Conservation (phyloP, 495 filamentous ascomycete genomes). For the Hypoxylon cercidicola region DNA sequence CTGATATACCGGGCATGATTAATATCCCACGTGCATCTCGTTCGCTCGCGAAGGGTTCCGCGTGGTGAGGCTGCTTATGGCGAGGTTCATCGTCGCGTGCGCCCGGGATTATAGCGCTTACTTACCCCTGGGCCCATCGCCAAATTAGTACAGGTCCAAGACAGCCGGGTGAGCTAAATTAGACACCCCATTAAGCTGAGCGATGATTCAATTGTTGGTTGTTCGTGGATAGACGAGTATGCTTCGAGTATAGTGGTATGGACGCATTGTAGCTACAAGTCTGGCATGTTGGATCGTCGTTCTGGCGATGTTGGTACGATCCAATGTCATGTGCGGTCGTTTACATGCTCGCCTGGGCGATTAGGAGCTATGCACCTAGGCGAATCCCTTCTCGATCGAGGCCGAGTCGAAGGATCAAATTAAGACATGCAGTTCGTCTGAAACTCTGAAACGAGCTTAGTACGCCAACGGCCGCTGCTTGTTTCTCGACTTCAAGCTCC, state of each 20-base stretch:
- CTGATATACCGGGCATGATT: not conserved
- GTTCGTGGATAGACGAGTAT: not conserved
- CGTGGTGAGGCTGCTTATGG: constrained; percentile 22
- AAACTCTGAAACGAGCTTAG: constrained; percentile 23
- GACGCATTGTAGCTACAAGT: not conserved
- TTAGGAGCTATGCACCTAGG: no score
- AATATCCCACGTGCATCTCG: not conserved
- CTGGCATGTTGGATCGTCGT: not conserved
- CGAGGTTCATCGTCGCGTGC: constrained; percentile 10
- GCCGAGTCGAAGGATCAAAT: constrained; percentile 35
- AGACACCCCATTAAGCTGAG: constrained; percentile 1
- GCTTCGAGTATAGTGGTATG: not conserved
- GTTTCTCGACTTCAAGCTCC: constrained; percentile 2
- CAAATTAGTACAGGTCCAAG: not conserved
- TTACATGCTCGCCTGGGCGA: not conserved
- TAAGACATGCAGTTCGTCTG: constrained; percentile 10
- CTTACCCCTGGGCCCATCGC: constrained; percentile 8
- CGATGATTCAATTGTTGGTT: constrained; percentile 6
- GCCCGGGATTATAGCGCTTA: constrained; percentile 13
- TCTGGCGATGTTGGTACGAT: not conserved
- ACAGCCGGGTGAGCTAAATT: not conserved
- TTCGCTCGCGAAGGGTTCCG: not conserved
- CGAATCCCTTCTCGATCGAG: constrained; percentile 25
- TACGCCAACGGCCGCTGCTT: constrained; percentile 15
- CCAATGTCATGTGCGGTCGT: not conserved